Base-by-base conservation (phyloP, 2,329 filamentous ascomycete species). In the Trichophyton verrucosum region DNA sequence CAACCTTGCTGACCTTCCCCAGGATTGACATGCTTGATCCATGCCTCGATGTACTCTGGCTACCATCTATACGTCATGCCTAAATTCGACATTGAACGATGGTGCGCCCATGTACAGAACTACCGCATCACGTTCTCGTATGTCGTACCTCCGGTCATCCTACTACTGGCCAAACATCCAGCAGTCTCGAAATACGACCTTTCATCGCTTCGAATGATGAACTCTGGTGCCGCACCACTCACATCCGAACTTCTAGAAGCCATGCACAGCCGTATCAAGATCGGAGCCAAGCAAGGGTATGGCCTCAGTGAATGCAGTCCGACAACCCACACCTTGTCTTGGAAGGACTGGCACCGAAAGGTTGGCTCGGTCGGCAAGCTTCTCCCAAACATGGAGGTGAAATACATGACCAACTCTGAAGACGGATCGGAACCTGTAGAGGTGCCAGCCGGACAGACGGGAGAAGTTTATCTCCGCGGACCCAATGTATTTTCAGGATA, bases 261-360 rank as follows among this genome's bases (percentile, higher is more conserved):
- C 7, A 82, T 94, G 2, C 88, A 89, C 78, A 74, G 82, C 20
- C 83, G 91, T 6, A 82, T 94, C 62, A 84, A 84, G 58, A 80
- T 95, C 20, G 86, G 86, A 1, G 84, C 96, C 63, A 96, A 96
- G 78, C 92, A 97, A 75, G 91, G 89, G 17, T 97, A 96, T 70
- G 92, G 92, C 0, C 80, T 97, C 3, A 90, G 86, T 3, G 92
- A 97, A 76, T 95, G 90, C 13, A 86, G 86, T 27, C 91, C 91
- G 0, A 87, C 85, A 0, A 88, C 89, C 0, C 86, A 90, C 66
- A 83, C 83, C 8, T 89, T 91, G 73, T 76, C 80, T 6, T 86
- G 88, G 78, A 82, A 84, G 40, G 86, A 89, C 66, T 96, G 91
- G 89, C 77, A 84, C 64, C 84, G 80, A 57, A 84, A 82, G 55